Conservation (phyloP, 306 rosid genomes). For the Malus sieversii region DNA sequence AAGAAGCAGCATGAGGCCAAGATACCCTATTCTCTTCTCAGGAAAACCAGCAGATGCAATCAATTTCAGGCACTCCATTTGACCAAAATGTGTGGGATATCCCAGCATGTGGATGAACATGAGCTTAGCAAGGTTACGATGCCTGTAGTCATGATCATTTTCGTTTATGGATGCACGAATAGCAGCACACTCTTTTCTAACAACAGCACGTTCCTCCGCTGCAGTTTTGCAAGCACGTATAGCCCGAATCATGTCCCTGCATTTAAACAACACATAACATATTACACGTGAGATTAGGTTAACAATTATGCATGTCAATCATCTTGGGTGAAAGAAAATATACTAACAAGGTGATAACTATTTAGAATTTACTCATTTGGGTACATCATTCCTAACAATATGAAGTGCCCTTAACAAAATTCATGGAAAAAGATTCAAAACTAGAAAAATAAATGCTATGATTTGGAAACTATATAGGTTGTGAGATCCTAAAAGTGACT, state of each 20-base stretch:
- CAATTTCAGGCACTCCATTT: slow-evolving; percentile 97
- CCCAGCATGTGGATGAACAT: slow-evolving; percentile 99
- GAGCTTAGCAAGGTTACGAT: slow-evolving; percentile 92
- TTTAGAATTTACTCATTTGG: slow-evolving; percentile 5
- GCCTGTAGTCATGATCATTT: slow-evolving; percentile 81
- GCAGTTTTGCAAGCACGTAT: slow-evolving; percentile 98
- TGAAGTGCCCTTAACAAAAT: slow-evolving; percentile 4
- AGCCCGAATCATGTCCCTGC: slow-evolving; percentile 99
- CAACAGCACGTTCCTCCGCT: slow-evolving; percentile 95
- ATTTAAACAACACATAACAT: slow-evolving; percentile 12
- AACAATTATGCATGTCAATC: not conserved
- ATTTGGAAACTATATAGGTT: not conserved
- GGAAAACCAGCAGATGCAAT: slow-evolving; percentile 96
- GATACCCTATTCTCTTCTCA: slow-evolving; percentile 98
- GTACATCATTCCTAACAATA: slow-evolving; percentile 6
- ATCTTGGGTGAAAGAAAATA: slow-evolving; percentile 8
- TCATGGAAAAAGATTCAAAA: not conserved
- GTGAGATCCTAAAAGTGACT: not conserved
- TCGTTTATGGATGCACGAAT: slow-evolving; percentile 88
- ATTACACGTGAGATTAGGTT: not conserved
- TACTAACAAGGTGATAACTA: not conserved
- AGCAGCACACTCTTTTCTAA: slow-evolving; percentile 98
- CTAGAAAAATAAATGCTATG: not conserved
- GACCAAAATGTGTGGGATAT: slow-evolving; percentile 99
- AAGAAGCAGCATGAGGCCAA: slow-evolving; percentile 97